Conservation (phyloP, 2,329 filamentous ascomycete species). For the Hypoxylon sp. region DNA sequence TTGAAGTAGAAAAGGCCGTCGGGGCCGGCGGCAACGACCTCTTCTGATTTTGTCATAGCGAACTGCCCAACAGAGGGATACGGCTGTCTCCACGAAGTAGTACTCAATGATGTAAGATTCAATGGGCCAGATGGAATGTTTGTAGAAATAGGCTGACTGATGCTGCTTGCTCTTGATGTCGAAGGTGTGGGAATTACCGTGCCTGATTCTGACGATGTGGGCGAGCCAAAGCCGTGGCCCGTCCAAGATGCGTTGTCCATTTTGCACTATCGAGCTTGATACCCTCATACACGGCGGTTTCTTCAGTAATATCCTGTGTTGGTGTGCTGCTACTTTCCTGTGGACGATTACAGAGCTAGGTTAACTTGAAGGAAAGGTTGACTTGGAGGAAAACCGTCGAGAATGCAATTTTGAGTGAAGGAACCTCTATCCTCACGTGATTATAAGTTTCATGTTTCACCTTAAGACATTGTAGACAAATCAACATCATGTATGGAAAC, state of each 20-base stretch:
- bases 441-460: no score
- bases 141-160: conserved; percentile 24
- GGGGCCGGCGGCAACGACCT: conserved; percentile 41
- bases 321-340: conserved; percentile 22
- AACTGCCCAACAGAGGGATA: conserved; percentile 45
- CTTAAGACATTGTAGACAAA: no score
- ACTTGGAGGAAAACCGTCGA: no score
- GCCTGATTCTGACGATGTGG: conserved; percentile 32
- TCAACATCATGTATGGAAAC: no score
- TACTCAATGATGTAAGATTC: conserved; percentile 32
- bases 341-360: conserved; percentile 21
- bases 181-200: conserved; percentile 34
- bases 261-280: conserved; percentile 25
- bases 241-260: conserved; percentile 21
- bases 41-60: conserved; percentile 35
- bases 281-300: conserved; percentile 26
- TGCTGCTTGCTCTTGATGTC: conserved; percentile 34
- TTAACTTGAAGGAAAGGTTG: no score
- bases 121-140: conserved; percentile 32
- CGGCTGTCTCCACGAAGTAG: conserved; percentile 36
- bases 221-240: conserved; percentile 22
- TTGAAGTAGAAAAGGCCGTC: conserved; percentile 43
- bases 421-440: no score
- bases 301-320: conserved; percentile 24
- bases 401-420: no score